phyloP scores from a whole-genome alignment of 306 rosid genomes.

The Hippophae rhamnoides region DNA sequence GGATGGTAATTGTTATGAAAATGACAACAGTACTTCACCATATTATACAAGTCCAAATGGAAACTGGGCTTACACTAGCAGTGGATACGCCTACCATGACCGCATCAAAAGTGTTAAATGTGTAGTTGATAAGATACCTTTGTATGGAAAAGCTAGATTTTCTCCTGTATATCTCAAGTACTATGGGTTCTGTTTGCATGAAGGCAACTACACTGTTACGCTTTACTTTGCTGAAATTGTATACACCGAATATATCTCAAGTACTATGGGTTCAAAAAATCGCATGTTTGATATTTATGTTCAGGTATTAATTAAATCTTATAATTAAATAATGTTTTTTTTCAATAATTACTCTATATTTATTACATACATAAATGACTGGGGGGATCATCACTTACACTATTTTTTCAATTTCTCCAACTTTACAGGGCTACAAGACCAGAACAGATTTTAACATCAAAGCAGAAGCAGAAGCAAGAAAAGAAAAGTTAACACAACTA shows the following conservation, averaged over 20 bases:
- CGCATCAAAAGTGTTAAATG: not conserved
- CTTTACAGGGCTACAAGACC: not conserved
- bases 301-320: slow-evolving; percentile 4
- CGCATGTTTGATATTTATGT: slow-evolving; percentile 9
- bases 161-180: slow-evolving; percentile 21
- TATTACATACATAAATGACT: not conserved
- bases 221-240: slow-evolving; percentile 21
- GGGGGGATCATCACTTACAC: too few species aligned
- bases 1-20: slow-evolving; percentile 5
- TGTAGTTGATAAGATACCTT: slow-evolving; percentile 1
- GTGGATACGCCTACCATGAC: slow-evolving; percentile 6
- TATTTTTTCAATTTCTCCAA: too few species aligned
- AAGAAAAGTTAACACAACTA: rapidly evolving
- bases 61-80: slow-evolving; percentile 19
- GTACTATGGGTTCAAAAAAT: not conserved
- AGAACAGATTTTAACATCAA: not conserved
- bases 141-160: slow-evolving; percentile 16
- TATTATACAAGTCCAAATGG: slow-evolving; percentile 6
- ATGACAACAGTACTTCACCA: slow-evolving; percentile 5
- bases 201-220: slow-evolving; percentile 20
- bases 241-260: not conserved
- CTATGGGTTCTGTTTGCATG: slow-evolving; percentile 19
- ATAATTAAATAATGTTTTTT: not conserved
- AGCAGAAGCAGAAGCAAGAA: not conserved
- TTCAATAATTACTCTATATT: not conserved